A percentile compares a stretch with the other conserved stretches of the same genome.
phyloP scores from a whole-genome alignment of 78 protist species.

The Speleostelium caveatum region DNA sequence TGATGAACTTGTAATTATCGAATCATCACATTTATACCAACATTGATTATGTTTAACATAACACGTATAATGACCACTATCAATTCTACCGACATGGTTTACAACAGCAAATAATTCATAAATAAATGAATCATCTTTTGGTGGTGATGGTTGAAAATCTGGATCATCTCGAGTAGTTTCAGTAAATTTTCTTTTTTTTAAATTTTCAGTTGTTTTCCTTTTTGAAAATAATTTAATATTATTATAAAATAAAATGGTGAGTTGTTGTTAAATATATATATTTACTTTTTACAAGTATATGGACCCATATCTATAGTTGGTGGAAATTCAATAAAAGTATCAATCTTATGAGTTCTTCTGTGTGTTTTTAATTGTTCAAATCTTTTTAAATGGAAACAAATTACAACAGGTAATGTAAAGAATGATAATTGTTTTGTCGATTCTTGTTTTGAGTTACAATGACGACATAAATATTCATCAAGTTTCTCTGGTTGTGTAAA shows the following conservation, averaged over 20 bases:
- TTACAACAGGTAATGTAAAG: constrained; percentile 58
- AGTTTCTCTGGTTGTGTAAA: constrained; percentile 83
- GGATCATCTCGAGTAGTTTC: neutral
- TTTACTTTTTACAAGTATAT: constrained; percentile 12
- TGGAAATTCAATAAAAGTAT: constrained; percentile 77
- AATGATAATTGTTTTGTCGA: constrained; percentile 79
- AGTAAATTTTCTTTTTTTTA: neutral
- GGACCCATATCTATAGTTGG: constrained; percentile 46
- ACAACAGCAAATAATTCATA: constrained; percentile 82
- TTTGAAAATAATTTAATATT: neutral
- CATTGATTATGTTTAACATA: constrained; percentile 61
- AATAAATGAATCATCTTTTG: constrained; percentile 10
- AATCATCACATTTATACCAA: constrained; percentile 83
- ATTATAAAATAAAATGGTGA: neutral
- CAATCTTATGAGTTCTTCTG: constrained; percentile 76
- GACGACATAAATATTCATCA: constrained; percentile 66
- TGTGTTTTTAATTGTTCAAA: constrained; percentile 56
- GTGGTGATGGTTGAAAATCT: neutral
- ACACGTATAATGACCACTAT: constrained; percentile 76
- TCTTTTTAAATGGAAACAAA: constrained; percentile 78
- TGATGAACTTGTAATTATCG: constrained; percentile 40
- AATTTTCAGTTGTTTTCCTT: neutral
- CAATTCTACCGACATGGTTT: constrained; percentile 75
- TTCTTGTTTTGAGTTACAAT: constrained; percentile 63
- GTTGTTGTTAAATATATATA: neutral